Evolutionary conservation across 176 grass and related monocot species (phyloP).

Genomic region (Thalia dealbata): DNA sequence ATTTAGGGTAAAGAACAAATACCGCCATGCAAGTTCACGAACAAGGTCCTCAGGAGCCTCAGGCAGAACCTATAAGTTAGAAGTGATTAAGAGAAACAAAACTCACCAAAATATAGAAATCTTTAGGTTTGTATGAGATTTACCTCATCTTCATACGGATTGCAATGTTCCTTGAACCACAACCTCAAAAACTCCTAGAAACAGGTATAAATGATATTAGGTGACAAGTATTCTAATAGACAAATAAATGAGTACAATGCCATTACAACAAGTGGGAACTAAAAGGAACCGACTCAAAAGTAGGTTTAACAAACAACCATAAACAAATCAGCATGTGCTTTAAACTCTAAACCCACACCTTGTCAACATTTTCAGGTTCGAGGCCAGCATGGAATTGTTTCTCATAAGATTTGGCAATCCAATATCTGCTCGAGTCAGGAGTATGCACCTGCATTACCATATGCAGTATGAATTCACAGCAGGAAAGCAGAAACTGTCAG

Average conservation of each 20-base stretch:
- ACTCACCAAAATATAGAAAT: not conserved
- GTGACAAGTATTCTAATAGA: not conserved
- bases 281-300: not conserved
- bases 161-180: slow-evolving; percentile 98
- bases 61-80: slow-evolving; percentile 55
- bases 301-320: not conserved
- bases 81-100: slow-evolving; percentile 17
- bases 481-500: not conserved
- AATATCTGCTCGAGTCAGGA: slow-evolving; percentile 94
- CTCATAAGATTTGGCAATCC: slow-evolving; percentile 87
- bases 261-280: slow-evolving; percentile 7
- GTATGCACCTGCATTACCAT: slow-evolving; percentile 59
- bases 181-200: slow-evolving; percentile 79
- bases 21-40: slow-evolving; percentile 84
- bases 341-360: slow-evolving; percentile 36
- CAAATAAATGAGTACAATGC: not conserved
- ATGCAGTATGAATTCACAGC: not conserved
- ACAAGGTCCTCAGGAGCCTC: slow-evolving; percentile 85
- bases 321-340: not conserved
- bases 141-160: slow-evolving; percentile 89
- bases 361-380: slow-evolving; percentile 98
- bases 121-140: not conserved
- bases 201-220: slow-evolving; percentile 2
- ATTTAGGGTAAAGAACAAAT: slow-evolving; percentile 21
- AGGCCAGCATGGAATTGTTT: slow-evolving; percentile 52